Conservation (phyloP, 129 eudicot genomes). For the Dittrichia graveolens region DNA sequence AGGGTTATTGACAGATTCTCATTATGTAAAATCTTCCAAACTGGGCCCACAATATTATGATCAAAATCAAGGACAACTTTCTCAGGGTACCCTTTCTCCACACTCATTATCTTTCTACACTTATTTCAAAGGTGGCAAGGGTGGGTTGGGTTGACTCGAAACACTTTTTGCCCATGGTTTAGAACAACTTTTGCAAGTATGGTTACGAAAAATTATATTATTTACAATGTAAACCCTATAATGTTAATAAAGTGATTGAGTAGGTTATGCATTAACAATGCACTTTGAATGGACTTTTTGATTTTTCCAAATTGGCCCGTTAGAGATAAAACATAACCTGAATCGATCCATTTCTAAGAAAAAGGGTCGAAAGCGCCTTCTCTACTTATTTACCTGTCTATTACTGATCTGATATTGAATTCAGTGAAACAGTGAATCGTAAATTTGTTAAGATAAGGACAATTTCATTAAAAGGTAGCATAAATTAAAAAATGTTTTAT, state of each 20-base stretch:
- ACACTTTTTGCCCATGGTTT: neutral
- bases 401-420: neutral
- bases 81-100: constrained; percentile 52
- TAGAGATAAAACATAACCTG: constrained; percentile 8
- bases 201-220: neutral
- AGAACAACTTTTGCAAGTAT: neutral
- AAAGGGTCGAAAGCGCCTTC: neutral
- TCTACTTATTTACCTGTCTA: neutral
- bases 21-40: constrained; percentile 57
- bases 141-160: constrained; percentile 6
- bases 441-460: neutral
- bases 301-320: neutral
- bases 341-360: neutral
- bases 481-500: too few species aligned
- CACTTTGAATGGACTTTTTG: neutral
- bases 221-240: neutral
- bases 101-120: neutral
- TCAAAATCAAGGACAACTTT: constrained; percentile 65
- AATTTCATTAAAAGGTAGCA: too few species aligned
- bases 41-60: constrained; percentile 59
- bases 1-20: constrained; percentile 50
- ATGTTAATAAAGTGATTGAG: neutral
- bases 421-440: neutral
- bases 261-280: constrained; percentile 6
- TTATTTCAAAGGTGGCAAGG: neutral